Conservation (phyloP, 2,329 filamentous ascomycete species). For the Ceratocystis cubensis region DNA sequence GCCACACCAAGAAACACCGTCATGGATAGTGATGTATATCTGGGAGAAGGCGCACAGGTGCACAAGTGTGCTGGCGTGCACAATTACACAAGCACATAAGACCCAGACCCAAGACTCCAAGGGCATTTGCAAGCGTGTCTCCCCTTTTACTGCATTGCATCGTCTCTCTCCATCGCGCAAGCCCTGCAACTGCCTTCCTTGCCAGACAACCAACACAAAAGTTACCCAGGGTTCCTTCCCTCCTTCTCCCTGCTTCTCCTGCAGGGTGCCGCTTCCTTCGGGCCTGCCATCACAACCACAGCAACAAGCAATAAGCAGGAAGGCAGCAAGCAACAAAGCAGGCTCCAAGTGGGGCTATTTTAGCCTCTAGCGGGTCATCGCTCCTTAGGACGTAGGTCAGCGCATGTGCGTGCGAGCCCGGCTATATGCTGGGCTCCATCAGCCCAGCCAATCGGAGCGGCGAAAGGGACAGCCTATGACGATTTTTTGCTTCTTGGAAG, state of each 20-base stretch:
- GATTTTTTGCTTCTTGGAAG: background rate
- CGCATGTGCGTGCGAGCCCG: background rate
- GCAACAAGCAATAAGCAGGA: no score
- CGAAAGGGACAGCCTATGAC: background rate
- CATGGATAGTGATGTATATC: no score
- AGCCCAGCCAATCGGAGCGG: background rate
- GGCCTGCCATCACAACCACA: conserved; percentile 11
- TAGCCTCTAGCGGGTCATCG: background rate
- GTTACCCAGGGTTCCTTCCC: no score
- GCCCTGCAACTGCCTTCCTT: background rate
- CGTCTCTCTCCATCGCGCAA: background rate
- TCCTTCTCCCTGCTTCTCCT: no score
- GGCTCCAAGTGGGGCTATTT: conserved; percentile 2
- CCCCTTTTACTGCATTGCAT: background rate
- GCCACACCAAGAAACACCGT: background rate
- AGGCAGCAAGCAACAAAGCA: background rate
- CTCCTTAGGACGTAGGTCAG: conserved; percentile 1
- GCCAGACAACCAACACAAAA: background rate
- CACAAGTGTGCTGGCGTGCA: no score
- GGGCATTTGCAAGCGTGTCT: background rate
- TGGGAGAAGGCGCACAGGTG: no score
- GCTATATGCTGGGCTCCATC: no score
- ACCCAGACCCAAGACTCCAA: no score
- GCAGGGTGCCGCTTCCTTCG: background rate
- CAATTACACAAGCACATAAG: no score